Conservation (phyloP, 371 early-diverging fungal species). For the Chytridiales sp. region DNA sequence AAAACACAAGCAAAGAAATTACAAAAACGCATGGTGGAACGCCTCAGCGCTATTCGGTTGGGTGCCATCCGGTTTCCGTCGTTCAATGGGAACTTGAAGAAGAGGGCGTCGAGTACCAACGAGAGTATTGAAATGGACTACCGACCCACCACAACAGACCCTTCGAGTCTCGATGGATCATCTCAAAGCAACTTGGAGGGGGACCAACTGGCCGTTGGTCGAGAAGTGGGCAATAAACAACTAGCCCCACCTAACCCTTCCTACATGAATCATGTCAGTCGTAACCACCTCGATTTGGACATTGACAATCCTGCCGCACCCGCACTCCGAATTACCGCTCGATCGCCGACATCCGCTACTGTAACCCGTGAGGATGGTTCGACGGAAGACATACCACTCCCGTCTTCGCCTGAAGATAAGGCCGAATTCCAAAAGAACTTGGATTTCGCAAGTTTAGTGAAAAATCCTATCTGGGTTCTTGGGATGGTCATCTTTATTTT, state of each 20-base stretch:
- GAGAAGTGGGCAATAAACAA: no score
- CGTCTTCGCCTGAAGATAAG: conserved; percentile 23
- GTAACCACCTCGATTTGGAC: not conserved
- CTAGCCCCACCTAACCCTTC: no score
- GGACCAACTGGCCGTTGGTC: no score
- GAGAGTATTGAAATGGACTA: no score
- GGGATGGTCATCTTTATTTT: conserved; percentile 70
- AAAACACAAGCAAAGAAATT: conserved; percentile 25
- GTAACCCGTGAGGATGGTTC: conserved; percentile 23
- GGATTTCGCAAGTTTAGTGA: conserved; percentile 34
- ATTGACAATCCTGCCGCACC: conserved; percentile 5
- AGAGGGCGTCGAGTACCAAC: not conserved
- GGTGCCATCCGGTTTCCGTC: conserved; percentile 11
- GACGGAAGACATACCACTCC: conserved; percentile 21
- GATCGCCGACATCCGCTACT: not conserved
- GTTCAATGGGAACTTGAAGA: not conserved
- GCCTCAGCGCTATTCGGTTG: conserved; percentile 1
- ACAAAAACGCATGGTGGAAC: conserved; percentile 13
- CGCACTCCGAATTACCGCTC: not conserved
- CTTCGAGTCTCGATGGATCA: no score
- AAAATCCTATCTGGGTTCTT: conserved; percentile 56
- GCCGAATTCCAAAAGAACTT: conserved; percentile 36
- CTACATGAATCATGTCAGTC: no score
- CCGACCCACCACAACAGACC: no score
- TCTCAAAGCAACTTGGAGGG: no score